Base-by-base conservation (phyloP, 306 rosid species). In the Inga oerstediana region DNA sequence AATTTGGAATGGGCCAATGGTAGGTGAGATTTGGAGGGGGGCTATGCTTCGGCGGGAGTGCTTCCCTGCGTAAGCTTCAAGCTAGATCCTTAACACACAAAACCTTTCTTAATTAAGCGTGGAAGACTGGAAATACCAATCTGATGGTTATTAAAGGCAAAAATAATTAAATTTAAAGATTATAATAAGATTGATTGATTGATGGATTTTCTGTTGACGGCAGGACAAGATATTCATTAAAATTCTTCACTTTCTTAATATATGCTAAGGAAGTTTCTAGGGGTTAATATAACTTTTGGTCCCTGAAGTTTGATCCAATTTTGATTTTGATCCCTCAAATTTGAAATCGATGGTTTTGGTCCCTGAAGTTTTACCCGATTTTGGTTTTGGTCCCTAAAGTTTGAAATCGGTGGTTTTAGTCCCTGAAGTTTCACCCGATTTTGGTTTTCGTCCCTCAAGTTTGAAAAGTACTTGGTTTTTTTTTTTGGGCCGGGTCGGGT, bases 11-110 rank as follows among this genome's bases (percentile, higher is more conserved):
- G n/a, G 44, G 49, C 79, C 75, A 79, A 8, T 48, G 37, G 51
- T 65, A 35, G 20, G 56, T 4, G 8, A 59, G 56, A 41, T 59
- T 19, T 10, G 64, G 49, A 56, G 43, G 77, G 69, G 2, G 56
- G 44, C 72, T 52, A 34, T 76, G 77, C 58, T 83, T 76, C 70
- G 75, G 80, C 72, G 66, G 37, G 41, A 56, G 49, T n/a, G 81
- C 56, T 39, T 72, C 39, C 27, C 22, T 39, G 35, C 54, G 70
- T 71, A 17, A 66, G 69, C 77, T 73, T 67, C 83, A 19, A 82
- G 66, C 78, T 79, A 80, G 85, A 71, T 64, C 35, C 19, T 70
- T 7, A 4, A 16, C 43, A 39, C 43, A 3, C 51, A 61, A 65
- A 62, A 56, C 24, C 37, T 20, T 68, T 69, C 16, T 68, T 79